Evolutionary conservation across 2,329 filamentous ascomycete genomes (phyloP).

Genomic region (Ilyonectria destructans): DNA sequence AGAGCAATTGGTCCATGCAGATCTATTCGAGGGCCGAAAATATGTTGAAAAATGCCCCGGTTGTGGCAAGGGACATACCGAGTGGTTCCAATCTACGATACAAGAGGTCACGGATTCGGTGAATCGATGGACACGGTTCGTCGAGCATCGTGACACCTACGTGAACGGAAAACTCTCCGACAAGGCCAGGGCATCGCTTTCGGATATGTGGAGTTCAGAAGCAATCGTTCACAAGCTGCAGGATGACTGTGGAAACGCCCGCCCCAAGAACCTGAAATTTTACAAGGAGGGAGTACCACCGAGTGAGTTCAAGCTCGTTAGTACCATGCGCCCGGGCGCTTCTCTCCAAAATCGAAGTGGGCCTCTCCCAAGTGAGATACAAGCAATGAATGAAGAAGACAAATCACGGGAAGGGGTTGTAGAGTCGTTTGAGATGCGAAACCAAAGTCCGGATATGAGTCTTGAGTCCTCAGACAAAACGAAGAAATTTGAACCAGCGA

Average conservation of each 20-base stretch:
- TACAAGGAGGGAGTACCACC: background rate
- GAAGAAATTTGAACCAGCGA: no score
- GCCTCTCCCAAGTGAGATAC: no score
- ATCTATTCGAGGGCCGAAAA: background rate
- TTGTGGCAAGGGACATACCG: background rate
- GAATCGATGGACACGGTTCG: background rate
- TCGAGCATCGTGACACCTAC: background rate
- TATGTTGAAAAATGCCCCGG: background rate
- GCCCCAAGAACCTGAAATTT: background rate
- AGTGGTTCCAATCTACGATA: background rate
- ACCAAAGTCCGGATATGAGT: no score
- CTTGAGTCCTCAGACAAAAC: no score
- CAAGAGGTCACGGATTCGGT: background rate
- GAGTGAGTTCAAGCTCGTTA: background rate
- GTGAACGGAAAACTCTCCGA: background rate
- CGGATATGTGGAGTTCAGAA: background rate
- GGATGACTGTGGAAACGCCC: background rate
- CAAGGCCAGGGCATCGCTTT: background rate
- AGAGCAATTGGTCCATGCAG: slow-evolving; percentile 12
- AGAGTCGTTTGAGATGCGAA: no score
- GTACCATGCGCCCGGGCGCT: no score
- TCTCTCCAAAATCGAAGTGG: no score
- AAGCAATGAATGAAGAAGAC: no score
- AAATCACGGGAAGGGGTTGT: no score
- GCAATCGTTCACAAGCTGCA: background rate